These are phyloP conservation scores for Clarireedia paspali DNA, from an alignment of 2,329 filamentous ascomycete species.

Conservation along the genomic window DNA sequence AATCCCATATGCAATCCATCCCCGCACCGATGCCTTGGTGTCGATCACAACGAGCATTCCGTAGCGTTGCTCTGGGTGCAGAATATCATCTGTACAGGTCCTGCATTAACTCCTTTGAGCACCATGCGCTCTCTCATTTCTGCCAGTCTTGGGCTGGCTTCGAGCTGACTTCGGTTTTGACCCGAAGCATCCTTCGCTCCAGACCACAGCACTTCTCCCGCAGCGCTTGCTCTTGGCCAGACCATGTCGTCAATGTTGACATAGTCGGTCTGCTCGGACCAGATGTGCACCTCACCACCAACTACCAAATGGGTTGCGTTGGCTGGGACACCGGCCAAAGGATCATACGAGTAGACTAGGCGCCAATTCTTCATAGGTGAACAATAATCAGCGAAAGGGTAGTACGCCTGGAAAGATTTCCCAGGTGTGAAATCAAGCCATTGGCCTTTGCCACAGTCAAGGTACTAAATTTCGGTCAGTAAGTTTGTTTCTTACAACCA, in stretches of 20 bases:
- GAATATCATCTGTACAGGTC: slow-evolving; percentile 64
- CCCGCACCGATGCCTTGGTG: no score
- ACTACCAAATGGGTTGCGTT: slow-evolving; percentile 60
- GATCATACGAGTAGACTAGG: slow-evolving; percentile 74
- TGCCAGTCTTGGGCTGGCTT: slow-evolving; percentile 60
- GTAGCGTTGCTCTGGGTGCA: slow-evolving; percentile 56
- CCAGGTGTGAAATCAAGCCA: slow-evolving; percentile 67
- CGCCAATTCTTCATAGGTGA: slow-evolving; percentile 74
- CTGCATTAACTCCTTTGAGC: slow-evolving; percentile 52
- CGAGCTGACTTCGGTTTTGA: slow-evolving; percentile 62
- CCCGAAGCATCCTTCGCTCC: slow-evolving; percentile 59
- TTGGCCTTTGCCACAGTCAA: slow-evolving; percentile 75
- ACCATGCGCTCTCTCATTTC: slow-evolving; percentile 63
- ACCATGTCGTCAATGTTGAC: slow-evolving; percentile 67
- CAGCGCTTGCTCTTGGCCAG: slow-evolving; percentile 70
- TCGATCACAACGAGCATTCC: slow-evolving; percentile 33
- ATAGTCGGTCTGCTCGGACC: slow-evolving; percentile 73
- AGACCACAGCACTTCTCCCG: slow-evolving; percentile 75
- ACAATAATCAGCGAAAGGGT: slow-evolving; percentile 77
- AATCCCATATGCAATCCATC: no score
- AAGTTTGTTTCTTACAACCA: not conserved
- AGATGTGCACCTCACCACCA: slow-evolving; percentile 76
- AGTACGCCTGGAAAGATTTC: slow-evolving; percentile 42
- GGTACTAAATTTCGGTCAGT: slow-evolving; percentile 46
- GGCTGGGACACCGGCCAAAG: slow-evolving; percentile 53